Evolutionary conservation across 2,329 filamentous ascomycete species (phyloP).

Genomic region (Moelleriella libera): DNA sequence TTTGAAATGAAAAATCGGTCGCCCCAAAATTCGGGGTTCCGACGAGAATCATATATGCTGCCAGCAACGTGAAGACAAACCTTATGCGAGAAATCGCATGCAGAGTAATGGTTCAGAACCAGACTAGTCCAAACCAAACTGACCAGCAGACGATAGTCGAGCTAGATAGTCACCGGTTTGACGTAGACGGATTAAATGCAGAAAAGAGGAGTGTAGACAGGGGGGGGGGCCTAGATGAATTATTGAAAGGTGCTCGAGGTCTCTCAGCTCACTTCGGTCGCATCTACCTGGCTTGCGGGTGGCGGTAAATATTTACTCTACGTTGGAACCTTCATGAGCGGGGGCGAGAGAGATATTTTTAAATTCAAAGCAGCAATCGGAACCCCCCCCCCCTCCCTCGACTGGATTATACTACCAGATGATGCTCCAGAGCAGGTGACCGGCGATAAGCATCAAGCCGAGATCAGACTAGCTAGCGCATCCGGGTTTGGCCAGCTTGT

Average conservation of each 20-base stretch:
- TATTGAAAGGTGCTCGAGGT: neutral
- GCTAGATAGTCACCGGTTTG: neutral
- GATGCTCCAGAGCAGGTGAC: slow-evolving; percentile 4
- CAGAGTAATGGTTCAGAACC: neutral
- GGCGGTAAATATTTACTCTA: slow-evolving; percentile 5
- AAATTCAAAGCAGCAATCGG: slow-evolving; percentile 5
- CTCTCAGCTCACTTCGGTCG: slow-evolving; percentile 5
- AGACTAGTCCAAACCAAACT: neutral
- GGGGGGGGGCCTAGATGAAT: neutral
- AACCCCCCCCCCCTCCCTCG: neutral
- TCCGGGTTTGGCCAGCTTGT: slow-evolving; percentile 3
- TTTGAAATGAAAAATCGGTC: neutral
- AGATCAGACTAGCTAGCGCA: slow-evolving; percentile 1
- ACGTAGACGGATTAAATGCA: neutral
- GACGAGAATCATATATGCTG: neutral
- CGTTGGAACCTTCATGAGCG: slow-evolving; percentile 4
- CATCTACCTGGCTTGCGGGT: slow-evolving; percentile 4
- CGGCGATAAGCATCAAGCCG: slow-evolving; percentile 3
- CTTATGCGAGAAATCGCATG: neutral
- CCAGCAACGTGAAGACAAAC: neutral
- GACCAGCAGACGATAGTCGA: neutral
- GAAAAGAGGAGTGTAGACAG: neutral
- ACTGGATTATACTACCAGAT: neutral
- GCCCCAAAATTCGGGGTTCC: neutral
- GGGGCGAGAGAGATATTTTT: slow-evolving; percentile 7